phyloP scores from a whole-genome alignment of 2,329 filamentous ascomycete genomes.

The Fusarium virguliforme region DNA sequence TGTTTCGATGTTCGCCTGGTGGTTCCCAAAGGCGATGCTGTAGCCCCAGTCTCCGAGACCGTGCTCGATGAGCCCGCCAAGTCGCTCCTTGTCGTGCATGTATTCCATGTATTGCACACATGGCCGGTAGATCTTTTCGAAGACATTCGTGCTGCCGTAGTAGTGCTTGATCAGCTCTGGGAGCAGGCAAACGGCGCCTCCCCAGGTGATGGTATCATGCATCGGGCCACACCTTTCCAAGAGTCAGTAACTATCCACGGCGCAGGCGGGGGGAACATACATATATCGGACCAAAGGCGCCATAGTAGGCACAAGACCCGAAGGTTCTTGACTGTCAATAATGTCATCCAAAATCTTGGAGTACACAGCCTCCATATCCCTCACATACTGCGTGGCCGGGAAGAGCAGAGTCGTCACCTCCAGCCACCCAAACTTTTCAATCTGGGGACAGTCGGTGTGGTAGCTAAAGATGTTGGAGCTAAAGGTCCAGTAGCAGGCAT shows the following conservation, averaged over 20 bases:
- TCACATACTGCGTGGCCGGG: conserved; percentile 63
- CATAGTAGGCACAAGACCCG: conserved; percentile 64
- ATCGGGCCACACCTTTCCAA: conserved; percentile 60
- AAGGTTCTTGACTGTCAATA: conserved; percentile 62
- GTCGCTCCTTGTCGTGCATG: conserved; percentile 58
- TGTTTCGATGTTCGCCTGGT: conserved; percentile 63
- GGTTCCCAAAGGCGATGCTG: conserved; percentile 61
- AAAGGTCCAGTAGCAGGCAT: conserved; percentile 64
- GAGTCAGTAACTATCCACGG: conserved; percentile 15
- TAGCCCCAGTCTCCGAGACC: conserved; percentile 63
- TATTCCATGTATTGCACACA: conserved; percentile 62
- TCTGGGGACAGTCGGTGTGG: conserved; percentile 65
- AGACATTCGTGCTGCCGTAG: conserved; percentile 58
- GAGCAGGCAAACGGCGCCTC: conserved; percentile 57
- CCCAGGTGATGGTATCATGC: conserved; percentile 64
- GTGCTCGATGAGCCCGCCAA: conserved; percentile 61
- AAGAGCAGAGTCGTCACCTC: conserved; percentile 64
- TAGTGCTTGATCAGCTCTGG: conserved; percentile 59
- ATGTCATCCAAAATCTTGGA: conserved; percentile 65
- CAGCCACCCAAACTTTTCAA: conserved; percentile 66
- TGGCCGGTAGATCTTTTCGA: conserved; percentile 57
- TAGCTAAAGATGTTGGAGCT: conserved; percentile 62
- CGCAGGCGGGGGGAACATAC: conserved; percentile 18
- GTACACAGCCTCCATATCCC: conserved; percentile 64
- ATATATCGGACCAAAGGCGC: conserved; percentile 65